Conservation (phyloP, 345 rosid genomes). For the Lenwebbia sp. region DNA sequence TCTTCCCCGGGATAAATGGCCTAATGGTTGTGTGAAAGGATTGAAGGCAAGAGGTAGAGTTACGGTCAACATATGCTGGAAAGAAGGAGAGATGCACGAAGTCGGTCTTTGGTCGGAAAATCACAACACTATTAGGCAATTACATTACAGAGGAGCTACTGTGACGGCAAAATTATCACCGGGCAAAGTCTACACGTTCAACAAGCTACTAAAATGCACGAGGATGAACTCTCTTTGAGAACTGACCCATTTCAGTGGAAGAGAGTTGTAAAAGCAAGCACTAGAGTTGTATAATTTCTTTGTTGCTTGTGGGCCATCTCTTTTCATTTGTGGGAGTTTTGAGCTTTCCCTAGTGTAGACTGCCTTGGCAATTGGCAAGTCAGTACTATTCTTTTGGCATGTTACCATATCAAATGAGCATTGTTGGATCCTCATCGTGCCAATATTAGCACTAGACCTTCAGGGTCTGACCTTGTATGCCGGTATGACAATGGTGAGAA, state of each 20-base stretch:
- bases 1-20: conserved; percentile 76
- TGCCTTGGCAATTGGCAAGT: not conserved
- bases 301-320: not conserved
- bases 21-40: conserved; percentile 65
- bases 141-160: conserved; percentile 48
- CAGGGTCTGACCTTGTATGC: not conserved
- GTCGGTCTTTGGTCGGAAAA: conserved; percentile 44
- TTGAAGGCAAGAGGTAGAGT: conserved; percentile 69
- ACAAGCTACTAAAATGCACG: conserved; percentile 36
- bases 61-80: conserved; percentile 70
- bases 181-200: conserved; percentile 50
- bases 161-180: conserved; percentile 25
- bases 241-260: not conserved
- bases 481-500: not conserved
- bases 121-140: conserved; percentile 16
- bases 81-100: conserved; percentile 68
- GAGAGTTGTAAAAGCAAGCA: not conserved
- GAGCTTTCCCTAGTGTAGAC: not conserved
- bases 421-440: not conserved
- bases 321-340: not conserved
- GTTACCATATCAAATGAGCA: not conserved
- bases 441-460: not conserved
- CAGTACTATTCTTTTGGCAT: not conserved
- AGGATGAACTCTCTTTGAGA: conserved; percentile 15
- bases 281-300: not conserved